A percentile compares a stretch with the other conserved stretches of the same genome.
Conservation (phyloP, 768 basidiomycete species). For the Naganishia randhawae region DNA sequence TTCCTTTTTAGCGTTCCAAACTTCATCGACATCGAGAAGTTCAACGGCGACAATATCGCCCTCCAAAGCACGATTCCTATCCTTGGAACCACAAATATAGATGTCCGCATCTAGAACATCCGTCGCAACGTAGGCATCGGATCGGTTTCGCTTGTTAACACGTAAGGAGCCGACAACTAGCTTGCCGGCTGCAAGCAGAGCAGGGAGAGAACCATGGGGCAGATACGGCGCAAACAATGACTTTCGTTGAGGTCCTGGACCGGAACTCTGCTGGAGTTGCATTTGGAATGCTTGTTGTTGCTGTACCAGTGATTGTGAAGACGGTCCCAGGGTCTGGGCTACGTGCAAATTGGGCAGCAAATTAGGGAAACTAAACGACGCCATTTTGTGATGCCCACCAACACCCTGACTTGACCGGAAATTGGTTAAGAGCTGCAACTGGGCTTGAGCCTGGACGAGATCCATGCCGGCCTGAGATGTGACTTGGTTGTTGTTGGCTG, state of each 20-base stretch:
- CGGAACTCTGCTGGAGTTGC: slow-evolving; percentile 87
- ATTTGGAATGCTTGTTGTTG: slow-evolving; percentile 92
- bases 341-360: slow-evolving; percentile 98
- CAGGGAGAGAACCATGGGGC: slow-evolving; percentile 93
- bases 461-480: slow-evolving; percentile 54
- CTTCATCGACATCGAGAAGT: slow-evolving; percentile 94
- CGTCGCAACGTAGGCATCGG: slow-evolving; percentile 96
- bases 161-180: slow-evolving; percentile 93
- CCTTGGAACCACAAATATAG: slow-evolving; percentile 97
- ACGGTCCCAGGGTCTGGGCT: slow-evolving; percentile 87
- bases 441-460: slow-evolving; percentile 93
- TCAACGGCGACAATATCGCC: slow-evolving; percentile 97
- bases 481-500: slow-evolving; percentile 15
- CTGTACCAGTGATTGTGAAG: slow-evolving; percentile 70
- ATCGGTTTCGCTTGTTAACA: slow-evolving; percentile 96
- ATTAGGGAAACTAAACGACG: slow-evolving; percentile 95
- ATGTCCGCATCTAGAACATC: slow-evolving; percentile 98
- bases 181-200: slow-evolving; percentile 92
- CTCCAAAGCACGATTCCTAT: slow-evolving; percentile 95
- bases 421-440: slow-evolving; percentile 89
- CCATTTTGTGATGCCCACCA: slow-evolving; percentile 78
- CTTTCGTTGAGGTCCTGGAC: slow-evolving; percentile 83
- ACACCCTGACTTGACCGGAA: slow-evolving; percentile 90
- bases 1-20: slow-evolving; percentile 93
- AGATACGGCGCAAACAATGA: slow-evolving; percentile 97